Conservation (phyloP, 2,329 filamentous ascomycete genomes). For the Lasiodiplodia sp. region DNA sequence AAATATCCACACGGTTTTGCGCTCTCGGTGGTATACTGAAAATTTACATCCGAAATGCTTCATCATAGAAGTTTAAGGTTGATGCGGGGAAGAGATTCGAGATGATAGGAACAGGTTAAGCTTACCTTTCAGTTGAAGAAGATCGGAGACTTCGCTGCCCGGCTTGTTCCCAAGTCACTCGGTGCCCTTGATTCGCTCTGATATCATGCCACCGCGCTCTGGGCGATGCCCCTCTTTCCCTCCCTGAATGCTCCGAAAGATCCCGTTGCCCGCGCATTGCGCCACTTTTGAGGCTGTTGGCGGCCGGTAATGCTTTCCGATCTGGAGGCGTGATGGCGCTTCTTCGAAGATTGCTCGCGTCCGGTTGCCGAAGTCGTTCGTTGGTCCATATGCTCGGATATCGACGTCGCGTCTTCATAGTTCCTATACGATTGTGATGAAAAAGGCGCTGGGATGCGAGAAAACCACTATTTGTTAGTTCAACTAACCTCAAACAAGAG, state of each 20-base stretch:
- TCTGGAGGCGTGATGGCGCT: neutral
- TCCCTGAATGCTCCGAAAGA: neutral
- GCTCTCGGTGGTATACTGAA: slow-evolving; percentile 83
- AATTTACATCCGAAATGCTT: slow-evolving; percentile 98
- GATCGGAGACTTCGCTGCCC: slow-evolving; percentile 8
- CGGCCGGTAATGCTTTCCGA: neutral
- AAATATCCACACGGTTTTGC: slow-evolving; percentile 96
- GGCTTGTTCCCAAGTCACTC: neutral
- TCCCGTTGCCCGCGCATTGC: slow-evolving; percentile 2
- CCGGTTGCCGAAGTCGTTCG: slow-evolving; percentile 1
- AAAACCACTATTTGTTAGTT: neutral
- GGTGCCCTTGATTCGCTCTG: slow-evolving; percentile 10
- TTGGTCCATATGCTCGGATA: neutral
- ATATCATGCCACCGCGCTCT: slow-evolving; percentile 7
- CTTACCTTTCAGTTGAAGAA: slow-evolving; percentile 14
- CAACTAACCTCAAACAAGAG: neutral
- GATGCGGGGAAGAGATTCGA: neutral
- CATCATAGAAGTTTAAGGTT: slow-evolving; percentile 68
- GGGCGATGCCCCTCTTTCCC: slow-evolving; percentile 4
- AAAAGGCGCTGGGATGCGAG: neutral
- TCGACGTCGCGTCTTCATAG: neutral
- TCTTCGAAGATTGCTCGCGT: neutral
- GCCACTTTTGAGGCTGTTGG: neutral
- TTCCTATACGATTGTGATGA: neutral
- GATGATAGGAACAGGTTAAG: slow-evolving; percentile 16